These are phyloP conservation scores for Solanum ossicruentum DNA, from an alignment of 257 asterid genomes.

Conservation along the genomic window DNA sequence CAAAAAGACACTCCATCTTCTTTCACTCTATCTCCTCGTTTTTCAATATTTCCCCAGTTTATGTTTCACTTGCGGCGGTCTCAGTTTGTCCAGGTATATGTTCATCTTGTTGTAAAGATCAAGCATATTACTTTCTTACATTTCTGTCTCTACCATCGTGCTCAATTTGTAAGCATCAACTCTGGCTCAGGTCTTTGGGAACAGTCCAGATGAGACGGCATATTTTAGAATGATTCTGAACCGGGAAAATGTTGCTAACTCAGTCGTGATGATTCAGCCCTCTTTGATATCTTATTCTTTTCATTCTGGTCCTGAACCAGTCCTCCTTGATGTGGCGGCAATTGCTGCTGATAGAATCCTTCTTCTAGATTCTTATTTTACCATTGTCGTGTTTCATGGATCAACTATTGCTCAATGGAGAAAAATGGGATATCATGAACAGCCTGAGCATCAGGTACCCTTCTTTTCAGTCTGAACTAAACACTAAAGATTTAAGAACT, in stretches of 20 bases:
- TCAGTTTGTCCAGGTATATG: slow-evolving; percentile 83
- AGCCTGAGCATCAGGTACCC: slow-evolving; percentile 81
- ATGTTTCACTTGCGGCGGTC: slow-evolving; percentile 89
- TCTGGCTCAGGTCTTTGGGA: slow-evolving; percentile 73
- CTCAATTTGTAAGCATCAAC: slow-evolving; percentile 5
- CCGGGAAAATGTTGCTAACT: slow-evolving; percentile 84
- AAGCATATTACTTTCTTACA: background rate
- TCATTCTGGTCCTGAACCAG: slow-evolving; percentile 91
- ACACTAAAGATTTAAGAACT: background rate
- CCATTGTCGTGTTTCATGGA: slow-evolving; percentile 91
- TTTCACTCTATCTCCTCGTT: slow-evolving; percentile 73
- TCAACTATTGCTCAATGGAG: slow-evolving; percentile 94
- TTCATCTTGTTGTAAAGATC: background rate
- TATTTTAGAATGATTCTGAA: slow-evolving; percentile 84
- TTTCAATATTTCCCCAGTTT: slow-evolving; percentile 96
- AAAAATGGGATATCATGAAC: slow-evolving; percentile 88
- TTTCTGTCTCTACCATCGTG: background rate
- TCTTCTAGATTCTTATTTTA: slow-evolving; percentile 87
- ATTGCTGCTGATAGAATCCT: slow-evolving; percentile 91
- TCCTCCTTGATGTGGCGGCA: slow-evolving; percentile 87
- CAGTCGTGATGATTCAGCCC: slow-evolving; percentile 98
- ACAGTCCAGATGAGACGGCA: slow-evolving; percentile 99
- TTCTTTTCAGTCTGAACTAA: background rate
- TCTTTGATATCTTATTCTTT: slow-evolving; percentile 92
- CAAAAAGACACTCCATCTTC: slow-evolving; percentile 93